A percentile compares a stretch with the other conserved stretches of the same genome.
phyloP scores from a whole-genome alignment of 2,329 filamentous ascomycete genomes.

The Diplodia scrobiculata region DNA sequence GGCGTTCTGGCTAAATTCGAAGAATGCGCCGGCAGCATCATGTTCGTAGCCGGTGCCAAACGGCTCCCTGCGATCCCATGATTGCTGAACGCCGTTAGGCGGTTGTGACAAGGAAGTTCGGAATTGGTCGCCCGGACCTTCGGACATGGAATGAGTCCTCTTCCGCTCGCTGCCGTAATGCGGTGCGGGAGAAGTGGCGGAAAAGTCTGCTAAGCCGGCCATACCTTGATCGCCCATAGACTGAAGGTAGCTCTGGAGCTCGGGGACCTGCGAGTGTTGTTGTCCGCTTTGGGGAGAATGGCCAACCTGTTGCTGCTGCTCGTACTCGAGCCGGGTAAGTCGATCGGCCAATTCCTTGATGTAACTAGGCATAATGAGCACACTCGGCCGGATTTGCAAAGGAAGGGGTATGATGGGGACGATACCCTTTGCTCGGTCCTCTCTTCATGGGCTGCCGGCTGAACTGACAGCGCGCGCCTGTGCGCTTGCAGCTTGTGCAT shows the following conservation, averaged over 20 bases:
- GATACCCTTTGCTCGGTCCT: slow-evolving; percentile 47
- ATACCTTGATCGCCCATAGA: slow-evolving; percentile 36
- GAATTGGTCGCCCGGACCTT: slow-evolving; percentile 41
- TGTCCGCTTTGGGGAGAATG: slow-evolving; percentile 25
- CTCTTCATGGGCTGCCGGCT: slow-evolving; percentile 48
- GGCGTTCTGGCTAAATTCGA: slow-evolving; percentile 38
- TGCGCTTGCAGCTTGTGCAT: slow-evolving; percentile 47
- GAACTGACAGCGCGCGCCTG: slow-evolving; percentile 46
- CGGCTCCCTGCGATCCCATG: slow-evolving; percentile 37
- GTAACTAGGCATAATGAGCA: slow-evolving; percentile 35
- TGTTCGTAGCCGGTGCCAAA: slow-evolving; percentile 29
- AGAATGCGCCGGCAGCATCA: slow-evolving; percentile 33
- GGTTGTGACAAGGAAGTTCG: slow-evolving; percentile 34
- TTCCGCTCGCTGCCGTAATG: slow-evolving; percentile 40
- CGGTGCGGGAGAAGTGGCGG: slow-evolving; percentile 34
- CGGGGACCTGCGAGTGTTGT: slow-evolving; percentile 18
- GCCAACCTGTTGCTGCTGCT: slow-evolving; percentile 20
- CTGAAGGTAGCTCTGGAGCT: slow-evolving; percentile 26
- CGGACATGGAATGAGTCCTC: slow-evolving; percentile 45
- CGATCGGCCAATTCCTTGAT: slow-evolving; percentile 48
- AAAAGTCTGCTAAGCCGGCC: slow-evolving; percentile 37
- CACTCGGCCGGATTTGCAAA: background rate
- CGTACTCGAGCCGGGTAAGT: slow-evolving; percentile 42
- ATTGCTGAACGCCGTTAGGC: slow-evolving; percentile 21
- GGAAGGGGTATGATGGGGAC: background rate